phyloP scores from a whole-genome alignment of 164 flowering plant species.

The Sextonia rubra region DNA sequence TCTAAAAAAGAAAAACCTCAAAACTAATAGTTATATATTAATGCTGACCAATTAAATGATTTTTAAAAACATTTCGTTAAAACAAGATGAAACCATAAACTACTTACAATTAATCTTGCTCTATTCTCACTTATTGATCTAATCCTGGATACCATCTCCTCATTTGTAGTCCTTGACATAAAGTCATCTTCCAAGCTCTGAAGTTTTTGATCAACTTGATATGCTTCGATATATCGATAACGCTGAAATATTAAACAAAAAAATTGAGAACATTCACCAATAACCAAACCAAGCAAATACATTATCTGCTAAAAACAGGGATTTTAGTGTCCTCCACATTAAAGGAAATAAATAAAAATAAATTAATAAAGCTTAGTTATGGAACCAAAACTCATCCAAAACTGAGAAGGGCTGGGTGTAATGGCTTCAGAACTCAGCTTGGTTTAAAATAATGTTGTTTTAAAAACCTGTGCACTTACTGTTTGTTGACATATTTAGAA shows the following conservation, averaged over 20 bases:
- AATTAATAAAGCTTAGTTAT: neutral
- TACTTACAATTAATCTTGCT: constrained; percentile 76
- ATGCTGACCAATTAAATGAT: too few species aligned
- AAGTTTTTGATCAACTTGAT: constrained; percentile 58
- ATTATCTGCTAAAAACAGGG: neutral
- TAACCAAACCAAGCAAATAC: neutral
- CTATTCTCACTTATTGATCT: constrained; percentile 58
- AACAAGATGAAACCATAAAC: neutral
- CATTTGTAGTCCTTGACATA: constrained; percentile 37
- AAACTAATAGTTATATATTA: too few species aligned
- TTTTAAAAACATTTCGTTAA: constrained; percentile 4
- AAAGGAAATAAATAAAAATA: neutral
- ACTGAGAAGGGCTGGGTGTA: neutral
- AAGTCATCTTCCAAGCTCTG: constrained; percentile 56
- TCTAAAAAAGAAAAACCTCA: too few species aligned
- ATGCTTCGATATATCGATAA: constrained; percentile 72
- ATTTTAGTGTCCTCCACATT: neutral
- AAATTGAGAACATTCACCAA: neutral
- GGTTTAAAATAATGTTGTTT: too few species aligned
- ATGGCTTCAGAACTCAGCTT: neutral
- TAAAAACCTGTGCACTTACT: too few species aligned
- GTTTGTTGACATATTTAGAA: too few species aligned
- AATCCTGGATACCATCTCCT: constrained; percentile 48
- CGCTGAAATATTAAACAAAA: constrained; percentile 49
- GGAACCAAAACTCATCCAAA: neutral